Evolutionary conservation across 1,284 basidiomycete genomes (phyloP).

Genomic region (Tilletia indica): DNA sequence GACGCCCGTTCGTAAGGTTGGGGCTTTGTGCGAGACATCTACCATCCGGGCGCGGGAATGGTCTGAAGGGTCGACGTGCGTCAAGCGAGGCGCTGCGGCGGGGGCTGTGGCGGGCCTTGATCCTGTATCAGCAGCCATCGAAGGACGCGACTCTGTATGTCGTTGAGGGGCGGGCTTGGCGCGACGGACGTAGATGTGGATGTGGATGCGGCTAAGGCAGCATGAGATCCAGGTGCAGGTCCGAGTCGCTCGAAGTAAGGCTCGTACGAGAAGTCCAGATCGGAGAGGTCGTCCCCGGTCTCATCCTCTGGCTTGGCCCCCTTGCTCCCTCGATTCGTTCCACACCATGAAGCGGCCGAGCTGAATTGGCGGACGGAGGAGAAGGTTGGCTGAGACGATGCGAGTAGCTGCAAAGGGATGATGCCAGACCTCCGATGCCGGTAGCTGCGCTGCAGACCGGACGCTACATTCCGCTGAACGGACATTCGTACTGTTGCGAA

Average conservation of each 20-base stretch:
- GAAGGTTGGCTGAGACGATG: no score
- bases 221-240: neutral
- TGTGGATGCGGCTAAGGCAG: neutral
- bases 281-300: conserved; percentile 8
- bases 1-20: conserved; percentile 71
- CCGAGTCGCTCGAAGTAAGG: conserved; percentile 17
- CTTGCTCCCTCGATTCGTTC: neutral
- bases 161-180: no score
- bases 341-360: neutral
- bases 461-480: no score
- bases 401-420: no score
- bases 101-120: no score
- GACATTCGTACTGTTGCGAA: no score
- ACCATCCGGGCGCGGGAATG: conserved; percentile 69
- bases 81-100: conserved; percentile 55
- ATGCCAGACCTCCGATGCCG: no score
- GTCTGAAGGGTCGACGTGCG: conserved; percentile 67
- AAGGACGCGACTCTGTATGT: no score
- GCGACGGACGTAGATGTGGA: neutral
- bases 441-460: no score
- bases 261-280: conserved; percentile 4
- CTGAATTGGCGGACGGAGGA: no score
- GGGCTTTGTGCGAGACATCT: conserved; percentile 68
- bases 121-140: no score
- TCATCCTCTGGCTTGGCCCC: neutral